Base-by-base conservation (phyloP, 768 basidiomycete species). In the Lactarius psammicola region DNA sequence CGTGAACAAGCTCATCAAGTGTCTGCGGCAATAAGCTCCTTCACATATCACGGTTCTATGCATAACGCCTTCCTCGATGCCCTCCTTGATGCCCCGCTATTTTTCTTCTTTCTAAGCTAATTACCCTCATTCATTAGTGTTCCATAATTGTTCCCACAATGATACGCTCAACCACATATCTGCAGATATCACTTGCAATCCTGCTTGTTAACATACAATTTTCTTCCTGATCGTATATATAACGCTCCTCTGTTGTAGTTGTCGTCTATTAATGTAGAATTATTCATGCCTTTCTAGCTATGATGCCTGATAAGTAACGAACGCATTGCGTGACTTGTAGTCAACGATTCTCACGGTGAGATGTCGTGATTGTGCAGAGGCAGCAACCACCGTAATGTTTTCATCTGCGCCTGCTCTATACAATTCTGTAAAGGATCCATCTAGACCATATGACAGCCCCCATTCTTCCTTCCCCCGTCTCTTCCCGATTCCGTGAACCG, bases 1-100 rank as follows among this genome's bases (percentile, higher is more conserved):
- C 6, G 77, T 81, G 53, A 79, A 81, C 51, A 75, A 77, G 13
- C 62, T 84, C 33, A 70, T 82, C 66, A 81, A 78, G 67, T 61
- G 53, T 40, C 38, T 70, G 58, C 69, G 69, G 26, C 69, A 70
- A 44, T 70, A 26, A 68, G n/a, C n/a, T n/a, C n/a, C n/a, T n/a
- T n/a, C n/a, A n/a, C n/a, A n/a, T n/a, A n/a, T n/a, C n/a, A n/a
- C n/a, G n/a, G n/a, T n/a, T n/a, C n/a, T n/a, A n/a, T n/a, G n/a
- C n/a, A n/a, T n/a, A n/a, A n/a, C n/a, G n/a, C n/a, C n/a, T n/a
- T n/a, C n/a, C n/a, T n/a, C n/a, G n/a, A n/a, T n/a, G n/a, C n/a
- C n/a, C n/a, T n/a, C n/a, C 11, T 57, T 18, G 34, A 57, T 23
- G 56, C 5, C 4, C 8, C 15, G 3, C 18, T 23, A n/a, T n/a